Base-by-base conservation (phyloP, 164 flowering plant species). In the Euptelea pleiosperma region DNA sequence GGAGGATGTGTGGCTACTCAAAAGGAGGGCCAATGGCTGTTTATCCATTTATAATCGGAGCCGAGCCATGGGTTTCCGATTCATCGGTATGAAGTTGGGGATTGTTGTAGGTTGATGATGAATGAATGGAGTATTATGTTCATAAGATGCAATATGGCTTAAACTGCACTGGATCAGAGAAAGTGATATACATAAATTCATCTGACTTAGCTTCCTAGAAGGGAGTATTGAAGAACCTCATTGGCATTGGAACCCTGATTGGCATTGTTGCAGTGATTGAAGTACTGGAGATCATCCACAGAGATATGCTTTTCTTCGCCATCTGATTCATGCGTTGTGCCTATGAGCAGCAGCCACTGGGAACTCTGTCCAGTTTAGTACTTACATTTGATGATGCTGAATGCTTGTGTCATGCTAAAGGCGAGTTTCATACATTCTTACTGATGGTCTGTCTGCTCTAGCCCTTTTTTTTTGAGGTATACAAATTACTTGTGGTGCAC, bases 351-450 rank as follows among this genome's bases (percentile, higher is more conserved):
- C 55, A 63, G 60, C 39, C 36, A 14, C 58, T 57, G 52, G 61
- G 55, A 58, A 45, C 19, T 57, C 22, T 30, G 28, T 58, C 48
- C 63, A 57, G 51, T 57, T 29, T 28, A 34, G 19, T 24, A 19
- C 6, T 52, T 57, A 24, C 28, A 35, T 28, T 63, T 30, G 42
- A 39, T 46, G 60, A 36, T 45, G 50, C 63, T 58, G 67, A 39
- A 52, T 41, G 52, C 26, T 49, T 25, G n/a, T 47, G 49, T 28
- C 50, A 39, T 5, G 15, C 51, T 9, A 34, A 57, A 58, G 64
- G 63, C 58, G 63, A 68, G 67, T 57, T 62, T 56, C 56, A 8
- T 68, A 47, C 37, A 31, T 47, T 68, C 52, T 35, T 25, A 14
- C 15, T 48, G 40, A 28, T 57, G 66, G 53, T 58, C 37, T 54